These are phyloP conservation scores for Aspergillus sparsus DNA, from an alignment of 495 filamentous ascomycete species.

Conservation along the genomic window DNA sequence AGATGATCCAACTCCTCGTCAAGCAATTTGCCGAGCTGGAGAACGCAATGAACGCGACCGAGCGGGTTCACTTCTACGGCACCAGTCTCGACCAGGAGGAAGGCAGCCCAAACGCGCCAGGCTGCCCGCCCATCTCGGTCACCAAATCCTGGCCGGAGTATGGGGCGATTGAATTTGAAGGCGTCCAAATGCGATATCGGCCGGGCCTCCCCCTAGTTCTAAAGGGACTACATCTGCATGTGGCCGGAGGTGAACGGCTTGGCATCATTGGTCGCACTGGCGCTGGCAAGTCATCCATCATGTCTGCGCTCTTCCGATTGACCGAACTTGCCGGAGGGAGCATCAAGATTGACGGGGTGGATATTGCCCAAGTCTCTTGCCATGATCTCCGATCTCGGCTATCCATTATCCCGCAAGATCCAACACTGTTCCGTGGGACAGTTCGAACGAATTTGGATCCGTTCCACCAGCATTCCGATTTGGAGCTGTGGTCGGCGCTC, in stretches of 20 bases:
- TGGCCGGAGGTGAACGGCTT: slow-evolving; percentile 95
- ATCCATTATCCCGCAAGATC: slow-evolving; percentile 98
- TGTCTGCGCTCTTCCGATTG: slow-evolving; percentile 88
- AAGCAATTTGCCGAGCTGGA: slow-evolving; percentile 98
- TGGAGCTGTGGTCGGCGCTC: slow-evolving; percentile 95
- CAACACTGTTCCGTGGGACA: slow-evolving; percentile 92
- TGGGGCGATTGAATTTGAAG: slow-evolving; percentile 84
- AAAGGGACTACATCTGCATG: slow-evolving; percentile 84
- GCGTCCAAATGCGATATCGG: slow-evolving; percentile 91
- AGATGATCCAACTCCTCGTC: slow-evolving; percentile 96
- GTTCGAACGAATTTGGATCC: slow-evolving; percentile 95
- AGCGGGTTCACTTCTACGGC: slow-evolving; percentile 94
- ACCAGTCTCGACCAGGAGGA: slow-evolving; percentile 89
- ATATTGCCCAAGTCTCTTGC: slow-evolving; percentile 87
- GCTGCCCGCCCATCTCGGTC: slow-evolving; percentile 72
- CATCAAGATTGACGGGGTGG: slow-evolving; percentile 74
- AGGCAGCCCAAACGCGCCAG: slow-evolving; percentile 57
- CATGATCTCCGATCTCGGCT: slow-evolving; percentile 83
- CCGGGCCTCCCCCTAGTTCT: slow-evolving; percentile 84
- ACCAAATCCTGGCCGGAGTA: slow-evolving; percentile 87
- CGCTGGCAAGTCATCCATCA: slow-evolving; percentile 93
- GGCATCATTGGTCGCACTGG: slow-evolving; percentile 95
- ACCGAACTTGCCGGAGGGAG: slow-evolving; percentile 80
- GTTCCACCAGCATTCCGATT: slow-evolving; percentile 90
- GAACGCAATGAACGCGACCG: slow-evolving; percentile 97